A percentile compares a stretch with the other conserved stretches of the same genome.
phyloP scores from a whole-genome alignment of 2,329 filamentous ascomycete genomes.

The Plectosphaerella sp. region DNA sequence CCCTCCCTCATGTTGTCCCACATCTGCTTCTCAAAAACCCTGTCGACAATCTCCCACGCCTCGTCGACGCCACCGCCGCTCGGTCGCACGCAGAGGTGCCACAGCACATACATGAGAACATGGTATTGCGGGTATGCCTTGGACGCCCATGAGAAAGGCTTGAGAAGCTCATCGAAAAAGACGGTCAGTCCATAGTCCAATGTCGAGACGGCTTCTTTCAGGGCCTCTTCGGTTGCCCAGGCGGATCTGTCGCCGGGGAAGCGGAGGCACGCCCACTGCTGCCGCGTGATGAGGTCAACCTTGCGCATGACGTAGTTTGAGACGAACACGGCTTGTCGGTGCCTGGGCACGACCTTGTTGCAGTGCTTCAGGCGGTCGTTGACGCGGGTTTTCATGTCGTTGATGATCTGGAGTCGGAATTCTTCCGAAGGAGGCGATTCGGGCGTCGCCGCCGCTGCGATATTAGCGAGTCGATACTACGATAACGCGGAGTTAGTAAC shows the following conservation, averaged over 20 bases:
- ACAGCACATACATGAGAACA: constrained; percentile 36
- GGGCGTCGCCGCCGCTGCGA: constrained; percentile 10
- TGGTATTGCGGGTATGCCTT: constrained; percentile 37
- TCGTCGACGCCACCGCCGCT: constrained; percentile 19
- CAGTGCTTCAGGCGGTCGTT: constrained; percentile 43
- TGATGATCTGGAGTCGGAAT: constrained; percentile 34
- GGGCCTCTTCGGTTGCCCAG: constrained; percentile 23
- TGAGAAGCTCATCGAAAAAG: constrained; percentile 30
- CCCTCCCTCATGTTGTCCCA: constrained; percentile 8
- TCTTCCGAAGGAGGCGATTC: constrained; percentile 15
- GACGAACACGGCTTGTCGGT: constrained; percentile 22
- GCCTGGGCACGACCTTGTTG: constrained; percentile 47
- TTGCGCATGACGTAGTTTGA: constrained; percentile 25
- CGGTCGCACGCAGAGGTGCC: constrained; percentile 35
- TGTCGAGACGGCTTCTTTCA: constrained; percentile 25
- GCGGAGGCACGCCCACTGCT: constrained; percentile 17
- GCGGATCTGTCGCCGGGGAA: constrained; percentile 12
- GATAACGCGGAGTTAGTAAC: too few species aligned
- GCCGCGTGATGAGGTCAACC: constrained; percentile 26
- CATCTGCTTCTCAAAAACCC: constrained; percentile 10
- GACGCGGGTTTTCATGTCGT: constrained; percentile 35
- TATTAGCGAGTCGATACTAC: constrained; percentile 15
- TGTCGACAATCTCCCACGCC: constrained; percentile 26
- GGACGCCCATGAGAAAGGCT: constrained; percentile 30
- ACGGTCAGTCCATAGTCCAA: constrained; percentile 25